Evolutionary conservation across 2,329 filamentous ascomycete genomes (phyloP).

Genomic region (Aspergillus eucalypticola): DNA sequence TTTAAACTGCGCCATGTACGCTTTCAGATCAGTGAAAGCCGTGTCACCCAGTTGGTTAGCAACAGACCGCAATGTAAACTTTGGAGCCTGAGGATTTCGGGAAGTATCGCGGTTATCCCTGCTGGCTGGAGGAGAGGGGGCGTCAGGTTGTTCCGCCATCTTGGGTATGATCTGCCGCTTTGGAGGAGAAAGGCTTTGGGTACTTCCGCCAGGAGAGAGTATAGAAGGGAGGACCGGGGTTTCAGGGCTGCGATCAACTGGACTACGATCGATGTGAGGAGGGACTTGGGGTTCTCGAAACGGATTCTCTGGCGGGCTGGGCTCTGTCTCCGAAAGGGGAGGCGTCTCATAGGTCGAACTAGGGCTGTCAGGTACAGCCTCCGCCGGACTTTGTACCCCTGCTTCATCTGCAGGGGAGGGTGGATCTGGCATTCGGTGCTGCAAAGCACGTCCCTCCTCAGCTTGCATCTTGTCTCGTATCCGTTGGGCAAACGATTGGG

Average conservation of each 20-base stretch:
- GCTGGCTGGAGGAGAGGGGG: conserved; percentile 19
- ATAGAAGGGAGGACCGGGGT: conserved; percentile 28
- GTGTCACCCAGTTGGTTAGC: conserved; percentile 58
- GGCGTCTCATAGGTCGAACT: conserved; percentile 31
- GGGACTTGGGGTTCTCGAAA: conserved; percentile 31
- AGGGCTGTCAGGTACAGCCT: conserved; percentile 23
- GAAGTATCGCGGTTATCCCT: conserved; percentile 20
- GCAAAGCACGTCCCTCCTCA: conserved; percentile 54
- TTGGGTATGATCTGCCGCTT: conserved; percentile 14
- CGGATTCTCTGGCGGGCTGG: conserved; percentile 28
- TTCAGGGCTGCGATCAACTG: conserved; percentile 21
- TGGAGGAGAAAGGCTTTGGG: conserved; percentile 21
- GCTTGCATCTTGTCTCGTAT: conserved; percentile 54
- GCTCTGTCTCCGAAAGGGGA: conserved; percentile 28
- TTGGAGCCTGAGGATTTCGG: conserved; percentile 29
- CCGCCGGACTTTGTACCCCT: conserved; percentile 14
- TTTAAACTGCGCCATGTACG: conserved; percentile 70
- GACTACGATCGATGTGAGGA: conserved; percentile 3
- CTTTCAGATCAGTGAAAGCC: conserved; percentile 68
- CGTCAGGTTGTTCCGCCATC: conserved; percentile 5
- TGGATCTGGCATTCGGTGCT: conserved; percentile 43
- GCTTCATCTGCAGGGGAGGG: conserved; percentile 29
- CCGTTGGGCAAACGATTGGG: conserved; percentile 49
- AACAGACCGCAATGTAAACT: conserved; percentile 37
- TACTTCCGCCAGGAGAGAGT: conserved; percentile 24